Conservation (phyloP, 306 rosid species). For the Begonia loranthoides region DNA sequence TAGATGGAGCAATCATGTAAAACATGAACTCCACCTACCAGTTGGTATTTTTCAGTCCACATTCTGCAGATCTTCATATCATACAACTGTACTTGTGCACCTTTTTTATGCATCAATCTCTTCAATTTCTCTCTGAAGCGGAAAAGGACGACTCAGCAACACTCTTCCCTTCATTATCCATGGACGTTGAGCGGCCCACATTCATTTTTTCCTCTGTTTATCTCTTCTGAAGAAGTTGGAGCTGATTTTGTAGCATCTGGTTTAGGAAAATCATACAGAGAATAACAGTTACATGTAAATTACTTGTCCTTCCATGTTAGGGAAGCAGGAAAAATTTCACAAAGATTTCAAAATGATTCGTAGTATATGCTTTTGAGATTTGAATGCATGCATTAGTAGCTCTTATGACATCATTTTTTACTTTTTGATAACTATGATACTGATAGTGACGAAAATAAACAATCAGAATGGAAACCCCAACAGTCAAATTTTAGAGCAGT, state of each 20-base stretch:
- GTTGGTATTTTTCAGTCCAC: no score
- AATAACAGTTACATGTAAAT: neutral
- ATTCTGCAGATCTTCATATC: no score
- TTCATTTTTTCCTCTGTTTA: constrained; percentile 18
- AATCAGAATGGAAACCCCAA: no score
- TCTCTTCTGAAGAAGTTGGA: constrained; percentile 35
- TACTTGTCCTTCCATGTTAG: no score
- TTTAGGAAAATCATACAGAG: neutral
- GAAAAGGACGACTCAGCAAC: constrained; percentile 8
- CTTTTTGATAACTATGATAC: neutral
- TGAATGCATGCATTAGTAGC: no score
- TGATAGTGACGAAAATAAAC: no score
- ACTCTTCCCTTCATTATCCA: constrained; percentile 47
- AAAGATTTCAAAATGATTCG: neutral
- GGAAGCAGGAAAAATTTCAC: neutral
- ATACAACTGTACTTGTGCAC: no score
- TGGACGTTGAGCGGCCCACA: constrained; percentile 11
- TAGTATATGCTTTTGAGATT: no score
- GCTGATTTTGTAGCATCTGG: constrained; percentile 56
- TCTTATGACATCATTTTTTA: neutral
- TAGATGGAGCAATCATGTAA: no score
- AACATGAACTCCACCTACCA: no score
- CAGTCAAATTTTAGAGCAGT: no score
- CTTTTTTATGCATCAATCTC: neutral
- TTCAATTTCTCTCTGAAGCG: constrained; percentile 12